Evolutionary conservation across 108 stramenopile genomes (phyloP), one percentile per base, ranked within the genome.

Genomic region (Nitzschia sp.): DNA sequence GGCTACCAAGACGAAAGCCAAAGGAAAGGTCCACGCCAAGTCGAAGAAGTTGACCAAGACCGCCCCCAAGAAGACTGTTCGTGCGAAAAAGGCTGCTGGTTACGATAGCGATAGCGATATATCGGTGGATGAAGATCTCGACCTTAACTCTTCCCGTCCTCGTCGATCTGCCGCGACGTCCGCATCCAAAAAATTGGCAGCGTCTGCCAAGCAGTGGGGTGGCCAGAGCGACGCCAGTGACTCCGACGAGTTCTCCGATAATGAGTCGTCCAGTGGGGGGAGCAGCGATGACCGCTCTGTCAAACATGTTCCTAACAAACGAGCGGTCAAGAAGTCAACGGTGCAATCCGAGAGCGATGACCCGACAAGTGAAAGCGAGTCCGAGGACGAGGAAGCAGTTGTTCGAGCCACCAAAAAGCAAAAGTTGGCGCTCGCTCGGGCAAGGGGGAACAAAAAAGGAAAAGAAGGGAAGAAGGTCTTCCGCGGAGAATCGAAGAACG

Each of bases 81-180:
- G 61, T 30, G 65, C 47, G 1, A 78, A 34, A 32, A 47, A 46
- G 6, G 46, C 53, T 6, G 51, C 34, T 30, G 75, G 56, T n/a
- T 78, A 81, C 49, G 87, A 84, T 17, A 84, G 81, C 18, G 87
- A 88, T 42, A 76, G 74, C 53, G 87, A 88, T 13, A 26, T 84
- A 15, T 86, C 85, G 11, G 35, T 75, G 17, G 38, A 54, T 17
- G 75, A 70, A 3, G 66, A 57, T 38, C 2, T 60, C 29, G 68
- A 57, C 25, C 30, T 58, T 2, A 67, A 56, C 1, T 33, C 65
- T 4, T 46, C 49, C 3, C 23, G 78, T 25, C 72, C 82, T 0
- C 80, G 87, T 21, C 69, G 91, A 54, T 65, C 72, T 23, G 85
- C 81, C 8, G 81, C 87, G 3, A 49, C 21, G 5, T 77, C 80